phyloP scores from a whole-genome alignment of 139 green algal genomes.

The Haematococcus sp. region DNA sequence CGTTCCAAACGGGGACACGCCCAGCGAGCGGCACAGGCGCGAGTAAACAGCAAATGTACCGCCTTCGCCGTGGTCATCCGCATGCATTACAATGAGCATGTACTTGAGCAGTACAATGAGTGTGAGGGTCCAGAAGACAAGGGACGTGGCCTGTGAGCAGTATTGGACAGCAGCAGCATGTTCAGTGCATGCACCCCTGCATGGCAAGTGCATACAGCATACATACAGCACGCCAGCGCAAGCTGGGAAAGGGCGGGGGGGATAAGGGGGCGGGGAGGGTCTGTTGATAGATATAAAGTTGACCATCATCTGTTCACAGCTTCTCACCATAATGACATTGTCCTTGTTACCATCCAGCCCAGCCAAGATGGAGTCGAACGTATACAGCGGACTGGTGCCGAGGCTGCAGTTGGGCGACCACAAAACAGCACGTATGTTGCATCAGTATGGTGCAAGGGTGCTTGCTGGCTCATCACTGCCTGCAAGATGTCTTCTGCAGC shows the following conservation, averaged over 20 bases:
- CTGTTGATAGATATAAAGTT: no score
- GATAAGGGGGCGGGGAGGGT: no score
- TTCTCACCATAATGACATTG: no score
- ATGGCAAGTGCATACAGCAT: no score
- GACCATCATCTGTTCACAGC: no score
- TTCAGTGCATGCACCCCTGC: conserved; percentile 22
- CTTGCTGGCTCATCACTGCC: no score
- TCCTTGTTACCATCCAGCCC: neutral
- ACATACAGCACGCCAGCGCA: no score
- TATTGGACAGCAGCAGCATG: neutral
- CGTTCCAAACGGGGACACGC: conserved; percentile 30
- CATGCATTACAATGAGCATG: conserved; percentile 56
- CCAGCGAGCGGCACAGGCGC: conserved; percentile 49
- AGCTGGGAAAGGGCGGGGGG: no score
- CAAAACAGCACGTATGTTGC: no score
- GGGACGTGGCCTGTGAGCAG: conserved; percentile 6
- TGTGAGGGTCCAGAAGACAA: conserved; percentile 75
- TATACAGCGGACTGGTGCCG: conserved; percentile 65
- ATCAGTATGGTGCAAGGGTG: no score
- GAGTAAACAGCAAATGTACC: conserved; percentile 77
- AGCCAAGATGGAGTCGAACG: conserved; percentile 43
- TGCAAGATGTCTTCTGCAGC: no score
- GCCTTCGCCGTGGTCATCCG: conserved; percentile 73
- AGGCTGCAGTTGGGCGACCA: no score
- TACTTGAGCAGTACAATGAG: conserved; percentile 59